A percentile compares a stretch with the other conserved stretches of the same genome.
These are phyloP conservation scores for Nadsonia commutata DNA, from an alignment of 1,139 yeast species.

Conservation along the genomic window DNA sequence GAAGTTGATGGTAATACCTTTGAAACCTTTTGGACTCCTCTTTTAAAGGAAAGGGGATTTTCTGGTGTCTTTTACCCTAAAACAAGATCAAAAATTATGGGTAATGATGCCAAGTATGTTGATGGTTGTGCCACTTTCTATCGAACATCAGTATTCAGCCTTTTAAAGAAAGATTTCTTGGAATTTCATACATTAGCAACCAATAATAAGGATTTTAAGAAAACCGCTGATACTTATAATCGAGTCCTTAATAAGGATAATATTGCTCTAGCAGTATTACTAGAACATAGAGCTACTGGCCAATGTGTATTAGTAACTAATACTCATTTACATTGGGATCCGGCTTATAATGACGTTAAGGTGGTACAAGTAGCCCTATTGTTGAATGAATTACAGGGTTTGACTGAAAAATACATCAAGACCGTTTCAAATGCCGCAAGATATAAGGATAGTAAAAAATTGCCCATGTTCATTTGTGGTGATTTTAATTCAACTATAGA, in stretches of 20 bases:
- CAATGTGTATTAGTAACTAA: slow-evolving; percentile 64
- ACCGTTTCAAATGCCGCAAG: slow-evolving; percentile 21
- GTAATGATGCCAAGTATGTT: slow-evolving; percentile 67
- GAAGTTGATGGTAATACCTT: slow-evolving; percentile 84
- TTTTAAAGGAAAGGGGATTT: slow-evolving; percentile 61
- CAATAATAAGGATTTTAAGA: slow-evolving; percentile 77
- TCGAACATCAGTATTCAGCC: slow-evolving; percentile 50
- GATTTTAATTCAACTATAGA: slow-evolving; percentile 83
- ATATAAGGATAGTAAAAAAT: slow-evolving; percentile 44
- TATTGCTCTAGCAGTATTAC: slow-evolving; percentile 65
- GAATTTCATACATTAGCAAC: slow-evolving; percentile 85
- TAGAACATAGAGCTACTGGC: slow-evolving; percentile 48
- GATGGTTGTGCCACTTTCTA: slow-evolving; percentile 96
- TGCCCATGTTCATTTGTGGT: slow-evolving; percentile 78
- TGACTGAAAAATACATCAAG: slow-evolving; percentile 30
- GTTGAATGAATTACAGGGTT: slow-evolving; percentile 67
- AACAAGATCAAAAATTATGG: slow-evolving; percentile 85
- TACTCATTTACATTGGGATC: slow-evolving; percentile 98
- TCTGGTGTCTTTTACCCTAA: slow-evolving; percentile 72
- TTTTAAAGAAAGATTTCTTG: slow-evolving; percentile 56
- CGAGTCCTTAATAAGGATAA: slow-evolving; percentile 95
- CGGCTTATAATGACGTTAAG: slow-evolving; percentile 90
- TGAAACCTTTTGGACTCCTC: slow-evolving; percentile 76
- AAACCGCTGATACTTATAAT: slow-evolving; percentile 87
- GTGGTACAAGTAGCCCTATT: slow-evolving; percentile 88